Conservation (phyloP, 2,329 filamentous ascomycete species). For the Chaetothyriales sp. region DNA sequence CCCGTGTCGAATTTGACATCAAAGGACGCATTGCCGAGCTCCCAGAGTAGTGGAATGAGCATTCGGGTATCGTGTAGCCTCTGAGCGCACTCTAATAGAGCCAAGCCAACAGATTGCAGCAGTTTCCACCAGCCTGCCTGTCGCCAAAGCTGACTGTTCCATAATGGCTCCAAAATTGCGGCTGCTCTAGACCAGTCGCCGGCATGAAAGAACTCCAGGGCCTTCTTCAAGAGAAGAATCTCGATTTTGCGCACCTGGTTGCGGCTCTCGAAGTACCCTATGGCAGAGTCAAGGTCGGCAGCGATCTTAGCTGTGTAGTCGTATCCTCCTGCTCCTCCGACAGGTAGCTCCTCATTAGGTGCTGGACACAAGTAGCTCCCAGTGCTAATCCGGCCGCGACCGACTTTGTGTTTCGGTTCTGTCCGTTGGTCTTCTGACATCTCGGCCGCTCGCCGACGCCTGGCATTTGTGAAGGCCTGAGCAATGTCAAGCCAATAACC, state of each 20-base stretch:
- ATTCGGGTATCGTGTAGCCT: constrained; percentile 32
- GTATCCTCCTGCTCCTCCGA: constrained; percentile 29
- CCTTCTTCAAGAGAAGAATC: constrained; percentile 39
- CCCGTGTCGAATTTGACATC: constrained; percentile 28
- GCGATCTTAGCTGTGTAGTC: constrained; percentile 39
- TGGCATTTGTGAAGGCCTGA: constrained; percentile 35
- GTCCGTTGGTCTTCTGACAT: constrained; percentile 45
- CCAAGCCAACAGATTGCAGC: constrained; percentile 38
- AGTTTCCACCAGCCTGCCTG: constrained; percentile 44
- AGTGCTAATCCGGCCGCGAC: constrained; percentile 38
- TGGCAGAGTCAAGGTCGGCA: constrained; percentile 31
- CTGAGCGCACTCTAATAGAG: constrained; percentile 38
- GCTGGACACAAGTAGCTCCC: constrained; percentile 47
- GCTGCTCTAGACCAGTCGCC: constrained; percentile 38
- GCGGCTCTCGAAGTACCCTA: constrained; percentile 36
- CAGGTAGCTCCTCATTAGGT: constrained; percentile 39
- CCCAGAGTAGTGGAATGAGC: constrained; percentile 41
- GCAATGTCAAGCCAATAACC: constrained; percentile 47
- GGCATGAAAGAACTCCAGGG: constrained; percentile 37
- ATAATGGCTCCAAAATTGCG: constrained; percentile 37
- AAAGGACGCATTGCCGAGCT: constrained; percentile 33
- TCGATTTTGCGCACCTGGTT: constrained; percentile 41
- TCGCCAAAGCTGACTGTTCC: constrained; percentile 44
- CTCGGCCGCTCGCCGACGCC: constrained; percentile 37
- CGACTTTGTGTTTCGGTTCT: constrained; percentile 39